Evolutionary conservation across 352 stramenopile species (phyloP), one percentile per base, ranked within the genome.

Genomic region (Pythium biforme): DNA sequence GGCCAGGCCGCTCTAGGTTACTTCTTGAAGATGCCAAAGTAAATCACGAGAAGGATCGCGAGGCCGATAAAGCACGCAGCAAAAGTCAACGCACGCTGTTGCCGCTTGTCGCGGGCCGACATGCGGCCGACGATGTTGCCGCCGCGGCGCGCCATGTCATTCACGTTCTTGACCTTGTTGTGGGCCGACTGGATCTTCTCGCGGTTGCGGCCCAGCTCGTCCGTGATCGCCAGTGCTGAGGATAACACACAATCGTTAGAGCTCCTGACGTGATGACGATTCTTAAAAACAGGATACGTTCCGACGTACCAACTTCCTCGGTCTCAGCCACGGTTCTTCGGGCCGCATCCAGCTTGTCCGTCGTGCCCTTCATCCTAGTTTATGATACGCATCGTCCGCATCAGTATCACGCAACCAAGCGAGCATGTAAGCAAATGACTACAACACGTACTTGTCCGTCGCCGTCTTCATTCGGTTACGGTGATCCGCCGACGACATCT

Each of bases 21-120:
- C 72, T 87, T 92, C 63, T 92, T 92, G 74, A 95, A 95, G 64
- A 95, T 90, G 49, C 84, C 84, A 76, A 92, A 94, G 78, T 94
- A 94, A 74, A 95, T 90, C 59, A 95, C 74, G 59, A 95, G 69
- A 12, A 95, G 50, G 65, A 95, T 95, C 33, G 86, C 86, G 58
- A 95, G 50, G 54, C 79, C 74, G 61, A 95, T 94, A 66, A 95
- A 92, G 33, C 73, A 79, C 10, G 84, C 86, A 31, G 84, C 86
- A 41, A 86, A 75, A 20, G 75, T 81, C 45, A 95, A 68, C 31
- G 86, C 86, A 67, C 76, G 68, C 14, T 79, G 77, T 65, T 95
- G 86, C 4, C 86, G 83, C 72, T 91, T 90, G 77, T 95, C 80
- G 25, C 86, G 81, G 46, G 86, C 82, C 29, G 82, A 89, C 86